phyloP scores from a whole-genome alignment of 208 protist species.

The Endotrypanum monterogeii region DNA sequence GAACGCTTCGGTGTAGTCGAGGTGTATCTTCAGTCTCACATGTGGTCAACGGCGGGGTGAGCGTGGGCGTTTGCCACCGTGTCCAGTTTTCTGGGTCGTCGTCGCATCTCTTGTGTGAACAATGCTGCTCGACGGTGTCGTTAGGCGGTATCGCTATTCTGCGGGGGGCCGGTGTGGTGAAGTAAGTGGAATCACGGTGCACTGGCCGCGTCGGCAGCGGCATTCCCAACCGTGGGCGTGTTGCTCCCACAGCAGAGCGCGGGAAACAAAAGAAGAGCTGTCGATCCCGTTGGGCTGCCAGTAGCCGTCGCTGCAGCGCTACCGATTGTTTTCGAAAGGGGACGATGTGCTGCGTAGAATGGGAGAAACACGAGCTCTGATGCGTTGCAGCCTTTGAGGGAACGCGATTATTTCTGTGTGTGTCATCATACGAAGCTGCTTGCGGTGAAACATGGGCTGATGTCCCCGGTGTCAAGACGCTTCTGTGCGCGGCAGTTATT shows the following conservation, averaged over 20 bases:
- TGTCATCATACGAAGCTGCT: background rate
- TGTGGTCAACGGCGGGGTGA: slow-evolving; percentile 17
- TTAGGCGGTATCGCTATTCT: background rate
- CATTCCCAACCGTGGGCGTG: background rate
- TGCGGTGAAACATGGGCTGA: background rate
- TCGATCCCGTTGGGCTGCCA: background rate
- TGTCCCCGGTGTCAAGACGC: background rate
- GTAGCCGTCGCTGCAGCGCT: slow-evolving; percentile 9
- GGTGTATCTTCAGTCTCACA: background rate
- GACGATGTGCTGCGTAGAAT: background rate
- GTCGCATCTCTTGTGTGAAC: background rate
- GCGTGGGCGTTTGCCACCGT: slow-evolving; percentile 13
- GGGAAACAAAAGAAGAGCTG: background rate
- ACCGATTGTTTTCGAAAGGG: background rate
- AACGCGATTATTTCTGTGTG: background rate
- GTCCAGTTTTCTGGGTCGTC: background rate
- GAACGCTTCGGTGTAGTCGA: background rate
- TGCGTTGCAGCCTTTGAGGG: background rate
- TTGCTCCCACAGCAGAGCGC: background rate
- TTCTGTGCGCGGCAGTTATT: background rate
- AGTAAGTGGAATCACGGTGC: background rate
- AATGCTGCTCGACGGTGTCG: background rate
- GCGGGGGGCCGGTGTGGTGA: background rate
- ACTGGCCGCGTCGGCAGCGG: background rate
- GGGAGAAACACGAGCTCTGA: background rate